A percentile compares a stretch with the other conserved stretches of the same genome.
Evolutionary conservation across 176 grass and related monocot genomes (phyloP).

Genomic region (Dendrocalamus sinicus): DNA sequence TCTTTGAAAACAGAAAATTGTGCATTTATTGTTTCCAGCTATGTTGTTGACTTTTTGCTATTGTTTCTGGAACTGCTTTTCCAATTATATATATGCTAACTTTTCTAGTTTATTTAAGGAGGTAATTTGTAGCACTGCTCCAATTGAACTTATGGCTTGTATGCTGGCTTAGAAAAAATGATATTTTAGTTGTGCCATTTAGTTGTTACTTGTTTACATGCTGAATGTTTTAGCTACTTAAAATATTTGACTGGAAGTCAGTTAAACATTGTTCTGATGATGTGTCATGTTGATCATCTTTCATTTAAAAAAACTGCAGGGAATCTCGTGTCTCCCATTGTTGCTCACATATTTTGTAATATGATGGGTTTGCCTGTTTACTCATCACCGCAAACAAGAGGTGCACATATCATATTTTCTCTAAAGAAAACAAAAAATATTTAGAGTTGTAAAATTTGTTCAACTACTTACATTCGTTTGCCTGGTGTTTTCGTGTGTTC

Average conservation of each 20-base stretch:
- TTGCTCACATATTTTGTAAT: slow-evolving; percentile 91
- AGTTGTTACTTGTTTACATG: neutral
- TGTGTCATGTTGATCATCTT: slow-evolving; percentile 29
- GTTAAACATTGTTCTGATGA: slow-evolving; percentile 31
- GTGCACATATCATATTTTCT: slow-evolving; percentile 43
- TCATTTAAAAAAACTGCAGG: slow-evolving; percentile 44
- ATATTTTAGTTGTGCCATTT: slow-evolving; percentile 8
- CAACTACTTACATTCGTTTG: slow-evolving; percentile 21
- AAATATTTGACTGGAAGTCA: slow-evolving; percentile 24
- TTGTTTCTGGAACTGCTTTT: neutral
- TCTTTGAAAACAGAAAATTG: neutral
- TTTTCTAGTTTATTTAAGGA: slow-evolving; percentile 25
- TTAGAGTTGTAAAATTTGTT: neutral
- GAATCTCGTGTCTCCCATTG: slow-evolving; percentile 69
- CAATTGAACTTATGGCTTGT: slow-evolving; percentile 8
- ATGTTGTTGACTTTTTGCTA: slow-evolving; percentile 10
- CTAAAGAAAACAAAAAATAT: neutral
- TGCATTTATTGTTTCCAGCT: slow-evolving; percentile 2
- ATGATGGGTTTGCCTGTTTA: slow-evolving; percentile 83
- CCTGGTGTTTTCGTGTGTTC: slow-evolving; percentile 25
- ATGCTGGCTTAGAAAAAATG: neutral
- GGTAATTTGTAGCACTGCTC: neutral
- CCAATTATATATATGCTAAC: neutral
- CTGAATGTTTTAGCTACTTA: slow-evolving; percentile 26
- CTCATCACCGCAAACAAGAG: slow-evolving; percentile 56